Evolutionary conservation across 805 yeast genomes (phyloP).

Genomic region (Yarrowia yakushimensis): DNA sequence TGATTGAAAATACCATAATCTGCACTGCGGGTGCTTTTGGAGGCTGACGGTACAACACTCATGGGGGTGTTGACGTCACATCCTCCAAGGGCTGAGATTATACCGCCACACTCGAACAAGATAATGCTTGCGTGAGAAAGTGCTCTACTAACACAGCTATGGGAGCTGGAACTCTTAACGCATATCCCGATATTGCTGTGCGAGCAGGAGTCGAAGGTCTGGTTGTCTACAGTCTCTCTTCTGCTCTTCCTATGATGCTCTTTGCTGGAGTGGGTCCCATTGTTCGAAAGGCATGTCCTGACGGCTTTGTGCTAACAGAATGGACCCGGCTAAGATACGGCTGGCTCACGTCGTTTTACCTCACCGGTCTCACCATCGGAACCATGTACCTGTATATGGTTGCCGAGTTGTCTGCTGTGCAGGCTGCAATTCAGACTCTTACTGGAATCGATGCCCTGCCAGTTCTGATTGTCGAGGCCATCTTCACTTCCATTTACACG

Average conservation of each 20-base stretch:
- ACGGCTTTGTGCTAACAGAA: constrained; percentile 87
- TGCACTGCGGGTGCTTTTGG: constrained; percentile 46
- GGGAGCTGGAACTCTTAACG: constrained; percentile 85
- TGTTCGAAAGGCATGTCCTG: constrained; percentile 73
- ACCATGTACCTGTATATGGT: constrained; percentile 79
- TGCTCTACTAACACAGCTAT: constrained; percentile 48
- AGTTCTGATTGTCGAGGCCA: constrained; percentile 78
- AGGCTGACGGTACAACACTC: background rate
- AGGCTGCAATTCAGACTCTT: constrained; percentile 69
- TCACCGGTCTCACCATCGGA: constrained; percentile 76
- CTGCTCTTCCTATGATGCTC: constrained; percentile 80
- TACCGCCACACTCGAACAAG: constrained; percentile 83
- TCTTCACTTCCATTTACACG: constrained; percentile 82
- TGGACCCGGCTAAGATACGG: constrained; percentile 92
- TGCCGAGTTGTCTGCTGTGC: constrained; percentile 78
- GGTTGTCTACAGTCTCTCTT: constrained; percentile 71
- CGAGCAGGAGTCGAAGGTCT: constrained; percentile 84
- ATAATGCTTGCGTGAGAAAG: constrained; percentile 78
- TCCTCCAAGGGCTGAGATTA: constrained; percentile 55
- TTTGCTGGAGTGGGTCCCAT: constrained; percentile 81
- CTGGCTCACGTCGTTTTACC: constrained; percentile 61
- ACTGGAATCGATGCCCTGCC: constrained; percentile 79
- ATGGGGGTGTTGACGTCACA: background rate
- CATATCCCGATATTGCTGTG: constrained; percentile 84
- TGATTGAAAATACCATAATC: no score